phyloP scores from a whole-genome alignment of 257 asterid species.

The Fraxinus pennsylvanica region DNA sequence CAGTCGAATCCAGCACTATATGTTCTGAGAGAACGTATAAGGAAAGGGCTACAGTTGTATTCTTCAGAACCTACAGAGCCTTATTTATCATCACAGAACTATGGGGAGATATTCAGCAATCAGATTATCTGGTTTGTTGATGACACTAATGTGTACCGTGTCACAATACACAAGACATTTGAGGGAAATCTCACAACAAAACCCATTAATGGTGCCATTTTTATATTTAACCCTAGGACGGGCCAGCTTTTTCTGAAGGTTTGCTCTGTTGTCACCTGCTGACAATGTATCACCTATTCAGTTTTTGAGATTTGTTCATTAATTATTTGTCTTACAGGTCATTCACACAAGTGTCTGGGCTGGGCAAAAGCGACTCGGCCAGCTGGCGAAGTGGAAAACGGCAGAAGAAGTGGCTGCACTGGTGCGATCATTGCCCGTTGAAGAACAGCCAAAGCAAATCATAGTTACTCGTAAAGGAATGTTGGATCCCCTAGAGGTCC shows the following conservation, averaged over 20 bases:
- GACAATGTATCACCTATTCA: not conserved
- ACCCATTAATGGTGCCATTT: conserved; percentile 97
- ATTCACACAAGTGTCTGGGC: conserved; percentile 99
- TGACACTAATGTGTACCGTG: conserved; percentile 97
- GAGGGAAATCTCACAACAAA: conserved; percentile 97
- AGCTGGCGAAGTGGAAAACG: conserved; percentile 99
- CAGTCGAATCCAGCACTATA: conserved; percentile 98
- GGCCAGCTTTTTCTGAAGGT: conserved; percentile 96
- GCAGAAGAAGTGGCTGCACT: conserved; percentile 99
- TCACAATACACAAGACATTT: conserved; percentile 94
- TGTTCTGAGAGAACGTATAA: conserved; percentile 90
- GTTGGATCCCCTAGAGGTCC: conserved; percentile 98
- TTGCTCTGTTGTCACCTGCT: conserved; percentile 44
- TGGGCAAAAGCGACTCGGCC: conserved; percentile 98
- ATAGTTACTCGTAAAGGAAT: conserved; percentile 98
- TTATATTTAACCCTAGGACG: conserved; percentile 93
- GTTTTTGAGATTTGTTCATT: conserved; percentile 7
- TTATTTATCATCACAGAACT: conserved; percentile 94
- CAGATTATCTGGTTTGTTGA: conserved; percentile 99
- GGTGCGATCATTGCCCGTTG: conserved; percentile 94
- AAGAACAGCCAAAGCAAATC: conserved; percentile 96
- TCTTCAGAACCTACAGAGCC: conserved; percentile 99
- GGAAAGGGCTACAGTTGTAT: conserved; percentile 94
- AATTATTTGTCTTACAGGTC: conserved; percentile 52
- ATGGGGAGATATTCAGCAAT: conserved; percentile 97